These are phyloP conservation scores for Spizellomyces punctatus DNA, from an alignment of 192 early-diverging fungal genomes.

Conservation along the genomic window DNA sequence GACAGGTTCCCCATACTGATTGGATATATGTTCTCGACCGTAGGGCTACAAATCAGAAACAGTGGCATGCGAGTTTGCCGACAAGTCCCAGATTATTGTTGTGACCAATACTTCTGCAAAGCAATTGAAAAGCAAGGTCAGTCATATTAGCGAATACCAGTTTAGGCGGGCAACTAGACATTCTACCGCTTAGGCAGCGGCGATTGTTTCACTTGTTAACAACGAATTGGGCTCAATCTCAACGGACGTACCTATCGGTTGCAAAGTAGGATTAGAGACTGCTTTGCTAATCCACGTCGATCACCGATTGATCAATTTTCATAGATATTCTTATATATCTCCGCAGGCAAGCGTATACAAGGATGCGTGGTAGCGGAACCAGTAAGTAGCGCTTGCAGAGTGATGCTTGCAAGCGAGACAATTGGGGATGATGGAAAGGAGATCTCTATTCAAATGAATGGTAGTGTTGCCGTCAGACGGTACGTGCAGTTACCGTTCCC, in stretches of 20 bases:
- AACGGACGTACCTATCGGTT: conserved; percentile 1
- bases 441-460: neutral
- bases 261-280: neutral
- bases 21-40: neutral
- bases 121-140: neutral
- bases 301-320: neutral
- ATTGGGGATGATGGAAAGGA: neutral
- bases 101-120: conserved; percentile 7
- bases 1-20: neutral
- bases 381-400: conserved; percentile 21
- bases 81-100: conserved; percentile 3
- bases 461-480: conserved; percentile 2
- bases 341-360: conserved; percentile 27
- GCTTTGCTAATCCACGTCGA: neutral
- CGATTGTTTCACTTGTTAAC: neutral
- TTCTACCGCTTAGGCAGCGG: no score
- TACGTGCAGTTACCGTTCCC: neutral
- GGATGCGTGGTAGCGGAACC: conserved; percentile 54
- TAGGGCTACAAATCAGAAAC: conserved; percentile 22
- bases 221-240: conserved; percentile 16
- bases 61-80: conserved; percentile 3
- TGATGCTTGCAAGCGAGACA: neutral
- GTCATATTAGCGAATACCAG: no score
- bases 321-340: conserved; percentile 47
- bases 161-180: no score